Base-by-base conservation (phyloP, 2,329 filamentous ascomycete species). In the Colletotrichum costaricense region DNA sequence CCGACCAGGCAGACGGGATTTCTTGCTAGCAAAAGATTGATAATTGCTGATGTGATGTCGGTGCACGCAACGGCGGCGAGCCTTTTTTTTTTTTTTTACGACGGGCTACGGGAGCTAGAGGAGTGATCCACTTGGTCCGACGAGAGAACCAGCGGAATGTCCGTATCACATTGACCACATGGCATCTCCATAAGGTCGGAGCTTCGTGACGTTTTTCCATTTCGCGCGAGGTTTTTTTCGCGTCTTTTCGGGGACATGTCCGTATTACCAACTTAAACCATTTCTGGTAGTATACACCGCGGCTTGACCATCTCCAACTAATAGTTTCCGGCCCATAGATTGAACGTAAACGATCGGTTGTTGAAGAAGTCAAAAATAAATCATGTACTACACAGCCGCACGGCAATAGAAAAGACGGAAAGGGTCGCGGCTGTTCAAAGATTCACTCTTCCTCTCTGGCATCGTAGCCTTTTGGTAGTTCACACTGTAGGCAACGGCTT, bases 401-500 rank as follows among this genome's bases (percentile, higher is more conserved):
- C 56, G 12, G 19, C 9, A 38, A 64, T 16, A 14, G 28, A 35
- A 35, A n/a, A 30, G 9, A 11, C 38, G 28, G 24, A 11, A 11
- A 22, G 28, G 19, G 19, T 9, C 11, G 58, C 16, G 58, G 28
- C 35, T 38, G 58, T 42, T 19, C 8, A 19, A 22, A 38, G 4
- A 35, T 35, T 12, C 9, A 16, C 38, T 24, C 5, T 16, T 38
- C 38, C 7, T 26, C 30, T 33, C 30, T 28, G 22, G 9, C 16
- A 49, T 5, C 35, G 4, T 24, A 7, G 12, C 22, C 33, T 12
- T 35, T 12, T 11, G 2, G 4, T 12, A 16, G 19, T n/a, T n/a
- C 67, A 46, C 63, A 59, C 67, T 70, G 67, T 70, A 67, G 28
- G 24, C 22, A 60, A 67, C 54, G 63, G 33, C 55, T 63, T 63